Evolutionary conservation across 2,329 filamentous ascomycete species (phyloP), one percentile per base, ranked within the genome.

Genomic region (Monilinia polystroma): DNA sequence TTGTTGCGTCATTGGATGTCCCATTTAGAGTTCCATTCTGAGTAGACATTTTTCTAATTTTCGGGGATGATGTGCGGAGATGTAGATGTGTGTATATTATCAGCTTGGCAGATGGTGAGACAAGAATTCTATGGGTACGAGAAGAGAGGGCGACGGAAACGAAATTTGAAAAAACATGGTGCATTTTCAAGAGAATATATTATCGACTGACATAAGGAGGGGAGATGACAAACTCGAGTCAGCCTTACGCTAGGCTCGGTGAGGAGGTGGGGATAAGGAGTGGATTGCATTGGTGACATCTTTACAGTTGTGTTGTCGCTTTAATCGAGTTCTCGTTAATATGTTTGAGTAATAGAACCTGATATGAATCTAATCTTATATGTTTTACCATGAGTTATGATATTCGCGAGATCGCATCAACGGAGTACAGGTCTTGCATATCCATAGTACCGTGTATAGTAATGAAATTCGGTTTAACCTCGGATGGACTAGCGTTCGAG

Each of bases 171-270:
- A 20, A 51, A 20, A 41, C 45, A 38, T 62, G 58, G 58, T 62
- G 58, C 58, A 62, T 62, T 60, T 62, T n/a, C 7, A 45, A 35
- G 55, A 26, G n/a, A 18, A 38, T 62, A 18, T 51, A 20, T 16
- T 60, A 35, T 60, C 20, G 23, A 51, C 51, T 43, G 57, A 35
- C 45, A 60, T 49, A 60, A 59, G 56, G 56, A 59, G 56, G 43
- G 56, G 26, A 49, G 10, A 49, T 60, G 57, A 60, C 57, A 60
- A 60, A 60, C 45, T 49, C 26, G 43, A 18, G 57, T 51, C 45
- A 60, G 57, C 57, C 57, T 60, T 51, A 29, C 57, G 29, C 57
- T 60, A 60, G 29, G 43, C 57, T 49, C 18, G 4, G 35, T 51
- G 32, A 35, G 32, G 32, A 35, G 32, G 32, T 35, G 32, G 32